phyloP scores from a whole-genome alignment of 2,329 filamentous ascomycete genomes.

The Alternaria dauci region DNA sequence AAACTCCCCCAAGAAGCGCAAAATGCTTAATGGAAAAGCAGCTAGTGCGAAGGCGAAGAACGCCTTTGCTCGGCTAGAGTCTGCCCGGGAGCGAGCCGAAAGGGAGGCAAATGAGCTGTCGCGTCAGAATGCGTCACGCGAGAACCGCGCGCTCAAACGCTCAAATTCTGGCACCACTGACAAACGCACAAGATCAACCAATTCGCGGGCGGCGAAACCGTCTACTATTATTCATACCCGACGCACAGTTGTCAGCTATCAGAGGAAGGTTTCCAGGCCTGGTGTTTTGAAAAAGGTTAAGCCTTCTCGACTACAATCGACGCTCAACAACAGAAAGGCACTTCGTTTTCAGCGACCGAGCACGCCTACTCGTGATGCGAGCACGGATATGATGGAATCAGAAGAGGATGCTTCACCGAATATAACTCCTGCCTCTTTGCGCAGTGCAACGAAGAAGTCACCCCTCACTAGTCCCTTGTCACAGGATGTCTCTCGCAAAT shows the following conservation, averaged over 20 bases:
- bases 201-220: conserved; percentile 17
- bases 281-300: conserved; percentile 38
- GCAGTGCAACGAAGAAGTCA: conserved; percentile 40
- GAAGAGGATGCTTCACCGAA: conserved; percentile 41
- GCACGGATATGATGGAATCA: conserved; percentile 17
- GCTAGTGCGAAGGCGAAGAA: conserved; percentile 38
- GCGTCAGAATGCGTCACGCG: conserved; percentile 43
- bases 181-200: conserved; percentile 21
- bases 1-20: conserved; percentile 46
- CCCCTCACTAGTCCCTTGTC: conserved; percentile 7
- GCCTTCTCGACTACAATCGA: conserved; percentile 19
- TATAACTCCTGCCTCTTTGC: conserved; percentile 49
- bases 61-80: conserved; percentile 27
- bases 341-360: conserved; percentile 26
- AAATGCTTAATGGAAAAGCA: conserved; percentile 25
- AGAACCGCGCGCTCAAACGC: conserved; percentile 43
- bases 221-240: conserved; percentile 28
- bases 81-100: conserved; percentile 37
- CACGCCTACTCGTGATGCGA: conserved; percentile 24
- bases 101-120: conserved; percentile 38
- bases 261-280: conserved; percentile 31
- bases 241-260: conserved; percentile 35
- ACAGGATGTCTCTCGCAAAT: conserved; percentile 1
- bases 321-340: conserved; percentile 22
- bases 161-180: conserved; percentile 23